phyloP scores from a whole-genome alignment of 2,329 filamentous ascomycete species.

The Penicillium sp. region DNA sequence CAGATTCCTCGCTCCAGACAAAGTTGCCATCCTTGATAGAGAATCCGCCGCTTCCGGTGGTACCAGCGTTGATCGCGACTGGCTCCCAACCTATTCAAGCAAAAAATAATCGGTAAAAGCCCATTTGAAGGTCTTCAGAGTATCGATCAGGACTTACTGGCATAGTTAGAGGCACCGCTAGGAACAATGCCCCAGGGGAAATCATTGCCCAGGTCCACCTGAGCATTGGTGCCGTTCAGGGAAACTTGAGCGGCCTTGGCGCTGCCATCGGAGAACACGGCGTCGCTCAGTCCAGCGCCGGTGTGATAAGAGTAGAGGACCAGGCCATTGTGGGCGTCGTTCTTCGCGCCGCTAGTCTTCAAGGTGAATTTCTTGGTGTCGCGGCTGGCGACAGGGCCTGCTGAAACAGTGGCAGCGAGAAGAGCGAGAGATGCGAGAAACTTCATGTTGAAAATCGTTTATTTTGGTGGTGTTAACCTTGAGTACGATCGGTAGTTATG shows the following conservation, averaged over 20 bases:
- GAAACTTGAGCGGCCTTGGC: slow-evolving; percentile 30
- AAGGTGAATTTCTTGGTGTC: slow-evolving; percentile 37
- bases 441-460: slow-evolving; percentile 35
- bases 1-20: slow-evolving; percentile 32
- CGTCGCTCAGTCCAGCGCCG: slow-evolving; percentile 45
- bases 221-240: slow-evolving; percentile 38
- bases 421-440: slow-evolving; percentile 34
- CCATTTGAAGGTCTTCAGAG: background rate
- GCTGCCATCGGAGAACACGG: slow-evolving; percentile 34
- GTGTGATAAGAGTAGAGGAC: slow-evolving; percentile 46
- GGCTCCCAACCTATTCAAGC: slow-evolving; percentile 38
- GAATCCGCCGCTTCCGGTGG: slow-evolving; percentile 35
- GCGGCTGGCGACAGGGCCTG: slow-evolving; percentile 29
- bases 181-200: slow-evolving; percentile 39
- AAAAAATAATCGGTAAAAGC: slow-evolving; percentile 3
- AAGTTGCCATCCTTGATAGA: slow-evolving; percentile 32
- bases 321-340: slow-evolving; percentile 37
- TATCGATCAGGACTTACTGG: slow-evolving; percentile 32
- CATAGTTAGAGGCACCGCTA: slow-evolving; percentile 35
- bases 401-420: slow-evolving; percentile 32
- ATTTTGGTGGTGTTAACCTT: no score
- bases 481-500: no score
- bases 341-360: slow-evolving; percentile 36
- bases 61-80: slow-evolving; percentile 41
- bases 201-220: slow-evolving; percentile 33